Evolutionary conservation across 1,284 basidiomycete species (phyloP).

Genomic region (Heliocybe sulcata): DNA sequence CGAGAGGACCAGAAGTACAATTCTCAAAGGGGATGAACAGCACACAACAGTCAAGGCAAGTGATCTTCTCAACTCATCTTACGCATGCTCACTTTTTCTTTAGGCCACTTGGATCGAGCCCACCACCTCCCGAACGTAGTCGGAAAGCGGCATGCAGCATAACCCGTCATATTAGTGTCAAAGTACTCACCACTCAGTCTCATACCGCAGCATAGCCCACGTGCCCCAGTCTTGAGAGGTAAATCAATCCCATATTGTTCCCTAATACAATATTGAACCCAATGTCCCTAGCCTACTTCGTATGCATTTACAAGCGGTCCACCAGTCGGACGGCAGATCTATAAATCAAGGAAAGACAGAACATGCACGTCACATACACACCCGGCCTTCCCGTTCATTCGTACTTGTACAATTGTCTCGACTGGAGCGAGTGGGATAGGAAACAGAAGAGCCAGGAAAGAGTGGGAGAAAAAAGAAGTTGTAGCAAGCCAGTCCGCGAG

Average conservation of each 20-base stretch:
- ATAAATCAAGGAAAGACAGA: background rate
- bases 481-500: background rate
- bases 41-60: background rate
- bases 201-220: background rate
- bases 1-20: slow-evolving; percentile 18
- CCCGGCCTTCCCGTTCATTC: background rate
- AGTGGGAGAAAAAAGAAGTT: no score
- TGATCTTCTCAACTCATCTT: background rate
- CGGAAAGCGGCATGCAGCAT: background rate
- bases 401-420: background rate
- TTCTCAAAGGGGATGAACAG: background rate
- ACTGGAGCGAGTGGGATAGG: background rate
- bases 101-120: background rate
- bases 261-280: background rate
- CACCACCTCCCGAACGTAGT: background rate
- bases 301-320: background rate
- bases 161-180: background rate
- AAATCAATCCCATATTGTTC: background rate
- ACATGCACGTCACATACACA: no score
- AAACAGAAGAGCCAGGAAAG: background rate
- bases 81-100: background rate
- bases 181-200: background rate
- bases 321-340: background rate
- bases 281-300: background rate
- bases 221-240: background rate